Base-by-base conservation (phyloP, 306 rosid species). In the Begonia peltatifolia region DNA sequence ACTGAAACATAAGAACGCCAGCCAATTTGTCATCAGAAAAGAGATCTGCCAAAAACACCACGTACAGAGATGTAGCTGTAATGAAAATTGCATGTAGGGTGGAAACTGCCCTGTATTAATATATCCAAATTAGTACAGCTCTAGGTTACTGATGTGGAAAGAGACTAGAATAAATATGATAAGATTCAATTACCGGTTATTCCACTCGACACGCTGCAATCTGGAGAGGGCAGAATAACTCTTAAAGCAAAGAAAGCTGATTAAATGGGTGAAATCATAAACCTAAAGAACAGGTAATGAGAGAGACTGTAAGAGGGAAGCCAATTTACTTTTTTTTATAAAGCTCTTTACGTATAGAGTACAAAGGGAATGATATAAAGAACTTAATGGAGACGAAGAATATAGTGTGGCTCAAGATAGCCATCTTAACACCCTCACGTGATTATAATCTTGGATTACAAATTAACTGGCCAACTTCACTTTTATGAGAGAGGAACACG, bases 11-110 rank as follows among this genome's bases (percentile, higher is more conserved):
- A 66, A 87, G 56, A 52, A 54, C 70, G 46, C 74, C 78, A 50
- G 53, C 54, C 2, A 55, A 59, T 22, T 62, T 59, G 59, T 65
- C 38, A 25, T 83, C 95, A 61, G 92, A 71, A 67, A 47, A 90
- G 65, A 90, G 80, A 71, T 74, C 79, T 5, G 94, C 80, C 79
- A 80, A 74, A 68, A 90, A 90, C 25, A 83, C 95, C 10, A 85
- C 46, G 79, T 85, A 83, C 72, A 90, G 64, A 41, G 97, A 72
- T 71, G 82, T 63, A 55, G 80, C 53, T 41, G 97, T 74, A 72
- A 85, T 76, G 60, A 85, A 85, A 65, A 90, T 57, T 61, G 97
- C 92, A 71, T 90, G 97, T 50, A 80, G 41, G 17, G 97, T 90
- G 50, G 97, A 90, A 16, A 90, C 71, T 42, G 97, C 67, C 69